These are phyloP conservation scores for Venturia aucupariae DNA, from an alignment of 2,329 filamentous ascomycete genomes.

Conservation along the genomic window DNA sequence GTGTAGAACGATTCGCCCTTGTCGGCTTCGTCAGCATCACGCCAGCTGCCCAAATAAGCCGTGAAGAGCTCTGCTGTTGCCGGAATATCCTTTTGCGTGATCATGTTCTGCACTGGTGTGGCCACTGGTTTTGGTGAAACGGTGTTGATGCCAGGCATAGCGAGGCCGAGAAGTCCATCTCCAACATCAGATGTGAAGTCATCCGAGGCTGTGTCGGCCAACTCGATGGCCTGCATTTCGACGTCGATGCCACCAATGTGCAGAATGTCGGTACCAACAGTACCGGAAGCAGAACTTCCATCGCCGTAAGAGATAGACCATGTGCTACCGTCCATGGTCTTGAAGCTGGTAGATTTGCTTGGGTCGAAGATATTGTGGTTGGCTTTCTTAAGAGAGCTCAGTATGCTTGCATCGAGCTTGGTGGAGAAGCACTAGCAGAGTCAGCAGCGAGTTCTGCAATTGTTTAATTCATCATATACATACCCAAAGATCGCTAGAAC, in stretches of 20 bases:
- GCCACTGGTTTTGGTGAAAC: constrained; percentile 45
- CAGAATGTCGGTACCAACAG: constrained; percentile 54
- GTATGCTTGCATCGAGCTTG: not conserved
- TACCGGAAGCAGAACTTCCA: constrained; percentile 55
- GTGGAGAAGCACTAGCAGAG: not conserved
- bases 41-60: constrained; percentile 49
- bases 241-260: constrained; percentile 53
- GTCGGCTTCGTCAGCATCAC: constrained; percentile 37
- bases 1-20: constrained; percentile 56
- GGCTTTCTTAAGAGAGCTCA: not conserved
- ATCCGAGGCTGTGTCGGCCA: constrained; percentile 49
- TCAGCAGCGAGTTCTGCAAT: not conserved
- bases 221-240: constrained; percentile 54
- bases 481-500: constrained; percentile 50
- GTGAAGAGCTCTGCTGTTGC: constrained; percentile 49
- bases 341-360: constrained; percentile 51
- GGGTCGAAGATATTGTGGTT: constrained; percentile 51
- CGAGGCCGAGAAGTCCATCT: constrained; percentile 60
- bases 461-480: constrained; percentile 24
- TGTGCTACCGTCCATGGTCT: constrained; percentile 34
- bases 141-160: constrained; percentile 56
- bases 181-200: constrained; percentile 48
- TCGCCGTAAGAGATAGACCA: constrained; percentile 65
- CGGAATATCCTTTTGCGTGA: constrained; percentile 46
- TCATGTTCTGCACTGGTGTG: constrained; percentile 63